A percentile compares a stretch with the other conserved stretches of the same genome.
Conservation (phyloP, 352 stramenopile genomes). For the Pythium sukuiense region DNA sequence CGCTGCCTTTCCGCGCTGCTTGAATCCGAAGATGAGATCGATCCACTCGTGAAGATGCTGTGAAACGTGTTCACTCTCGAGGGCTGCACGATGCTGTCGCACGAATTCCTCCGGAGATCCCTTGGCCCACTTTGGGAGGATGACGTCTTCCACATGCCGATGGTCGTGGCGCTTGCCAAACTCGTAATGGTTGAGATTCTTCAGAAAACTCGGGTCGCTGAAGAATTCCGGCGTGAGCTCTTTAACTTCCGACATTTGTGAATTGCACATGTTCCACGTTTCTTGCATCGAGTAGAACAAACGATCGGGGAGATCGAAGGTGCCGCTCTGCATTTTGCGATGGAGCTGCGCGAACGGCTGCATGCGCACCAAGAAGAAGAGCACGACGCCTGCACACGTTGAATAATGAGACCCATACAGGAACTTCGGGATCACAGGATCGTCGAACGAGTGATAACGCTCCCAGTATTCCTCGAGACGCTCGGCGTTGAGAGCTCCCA, state of each 20-base stretch:
- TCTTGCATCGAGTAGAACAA: conserved; percentile 96
- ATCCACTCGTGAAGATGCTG: conserved; percentile 98
- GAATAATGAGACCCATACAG: conserved; percentile 96
- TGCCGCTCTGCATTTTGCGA: conserved; percentile 94
- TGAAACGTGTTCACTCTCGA: conserved; percentile 99
- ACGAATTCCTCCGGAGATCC: conserved; percentile 96
- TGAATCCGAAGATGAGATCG: conserved; percentile 99
- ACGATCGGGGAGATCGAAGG: conserved; percentile 98
- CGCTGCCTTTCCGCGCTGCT: conserved; percentile 94
- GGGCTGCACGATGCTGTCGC: conserved; percentile 91
- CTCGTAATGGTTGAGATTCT: conserved; percentile 95
- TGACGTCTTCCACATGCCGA: conserved; percentile 85
- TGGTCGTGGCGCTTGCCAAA: conserved; percentile 91
- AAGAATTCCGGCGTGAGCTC: conserved; percentile 99
- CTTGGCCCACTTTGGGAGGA: conserved; percentile 96
- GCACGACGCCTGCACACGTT: conserved; percentile 94
- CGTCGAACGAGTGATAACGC: conserved; percentile 92
- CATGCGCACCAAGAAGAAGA: conserved; percentile 98
- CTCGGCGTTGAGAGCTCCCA: conserved; percentile 95
- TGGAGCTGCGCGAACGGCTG: conserved; percentile 98
- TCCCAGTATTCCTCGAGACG: conserved; percentile 95
- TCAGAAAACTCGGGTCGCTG: conserved; percentile 93
- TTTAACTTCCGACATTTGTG: conserved; percentile 97
- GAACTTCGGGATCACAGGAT: conserved; percentile 89
- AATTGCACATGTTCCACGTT: conserved; percentile 98